These are phyloP conservation scores for Pythium sp. DNA, from an alignment of 352 stramenopile species.

Conservation along the genomic window DNA sequence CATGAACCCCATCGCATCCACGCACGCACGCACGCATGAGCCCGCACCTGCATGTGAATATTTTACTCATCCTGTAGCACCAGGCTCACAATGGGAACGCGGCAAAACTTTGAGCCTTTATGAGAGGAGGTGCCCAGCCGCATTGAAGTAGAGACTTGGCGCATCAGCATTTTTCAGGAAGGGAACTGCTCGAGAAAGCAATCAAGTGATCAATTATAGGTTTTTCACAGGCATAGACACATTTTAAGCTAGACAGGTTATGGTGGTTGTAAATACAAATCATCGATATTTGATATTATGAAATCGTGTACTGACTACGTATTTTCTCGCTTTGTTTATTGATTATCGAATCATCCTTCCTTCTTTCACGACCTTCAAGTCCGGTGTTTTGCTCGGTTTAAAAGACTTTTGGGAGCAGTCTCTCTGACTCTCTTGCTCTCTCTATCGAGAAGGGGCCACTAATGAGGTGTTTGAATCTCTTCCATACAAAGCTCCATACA, in stretches of 20 bases:
- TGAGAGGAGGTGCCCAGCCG: background rate
- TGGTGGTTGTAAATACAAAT: no score
- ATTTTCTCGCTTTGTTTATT: no score
- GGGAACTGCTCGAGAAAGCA: background rate
- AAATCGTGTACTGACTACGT: no score
- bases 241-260: no score
- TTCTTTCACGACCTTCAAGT: slow-evolving; percentile 8
- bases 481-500: slow-evolving; percentile 12
- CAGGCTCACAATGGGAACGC: background rate
- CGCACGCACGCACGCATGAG: background rate
- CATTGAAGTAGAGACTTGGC: slow-evolving; percentile 11
- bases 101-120: background rate
- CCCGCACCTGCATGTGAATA: background rate
- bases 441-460: slow-evolving; percentile 8
- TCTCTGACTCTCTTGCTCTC: slow-evolving; percentile 13
- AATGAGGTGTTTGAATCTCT: background rate
- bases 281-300: no score
- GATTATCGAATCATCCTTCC: background rate
- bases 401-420: background rate
- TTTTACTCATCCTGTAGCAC: background rate
- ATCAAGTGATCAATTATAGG: no score
- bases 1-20: background rate
- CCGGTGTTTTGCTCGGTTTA: slow-evolving; percentile 7
- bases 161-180: slow-evolving; percentile 3
- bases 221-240: no score